Evolutionary conservation across 148 eudicot species (phyloP).

Genomic region (Heliosperma pusillum): DNA sequence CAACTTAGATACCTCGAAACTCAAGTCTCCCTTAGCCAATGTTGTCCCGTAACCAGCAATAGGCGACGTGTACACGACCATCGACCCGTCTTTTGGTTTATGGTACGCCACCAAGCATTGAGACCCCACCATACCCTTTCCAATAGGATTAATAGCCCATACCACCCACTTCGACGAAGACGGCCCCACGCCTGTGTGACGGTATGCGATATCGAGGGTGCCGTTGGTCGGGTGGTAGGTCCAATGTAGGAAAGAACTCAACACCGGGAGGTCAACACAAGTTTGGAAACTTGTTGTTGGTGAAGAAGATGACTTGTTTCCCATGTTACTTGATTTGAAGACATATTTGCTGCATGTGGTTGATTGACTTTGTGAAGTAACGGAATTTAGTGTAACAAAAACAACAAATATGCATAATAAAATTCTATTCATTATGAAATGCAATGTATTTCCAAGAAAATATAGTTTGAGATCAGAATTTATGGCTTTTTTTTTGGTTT

Average conservation of each 20-base stretch:
- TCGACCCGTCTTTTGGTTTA: constrained; percentile 37
- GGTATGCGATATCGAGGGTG: constrained; percentile 51
- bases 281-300: constrained; percentile 7
- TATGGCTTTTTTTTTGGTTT: too few species aligned
- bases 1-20: constrained; percentile 46
- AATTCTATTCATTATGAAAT: not conserved
- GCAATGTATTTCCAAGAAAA: not conserved
- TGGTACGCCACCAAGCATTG: constrained; percentile 58
- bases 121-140: constrained; percentile 55
- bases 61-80: constrained; percentile 57
- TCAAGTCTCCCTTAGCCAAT: constrained; percentile 43
- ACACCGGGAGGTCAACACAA: constrained; percentile 55
- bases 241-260: constrained; percentile 61
- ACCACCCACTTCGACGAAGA: constrained; percentile 42
- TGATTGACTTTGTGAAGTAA: constrained; percentile 3
- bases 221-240: constrained; percentile 38
- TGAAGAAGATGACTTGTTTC: not conserved
- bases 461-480: not conserved
- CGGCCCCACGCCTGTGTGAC: constrained; percentile 37
- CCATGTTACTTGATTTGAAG: constrained; percentile 19
- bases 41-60: constrained; percentile 38
- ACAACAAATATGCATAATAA: not conserved
- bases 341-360: constrained; percentile 35
- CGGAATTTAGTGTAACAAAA: not conserved
- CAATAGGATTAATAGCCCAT: constrained; percentile 60